phyloP scores from a whole-genome alignment of 2,329 filamentous ascomycete species.

The Laburnicola sp. region DNA sequence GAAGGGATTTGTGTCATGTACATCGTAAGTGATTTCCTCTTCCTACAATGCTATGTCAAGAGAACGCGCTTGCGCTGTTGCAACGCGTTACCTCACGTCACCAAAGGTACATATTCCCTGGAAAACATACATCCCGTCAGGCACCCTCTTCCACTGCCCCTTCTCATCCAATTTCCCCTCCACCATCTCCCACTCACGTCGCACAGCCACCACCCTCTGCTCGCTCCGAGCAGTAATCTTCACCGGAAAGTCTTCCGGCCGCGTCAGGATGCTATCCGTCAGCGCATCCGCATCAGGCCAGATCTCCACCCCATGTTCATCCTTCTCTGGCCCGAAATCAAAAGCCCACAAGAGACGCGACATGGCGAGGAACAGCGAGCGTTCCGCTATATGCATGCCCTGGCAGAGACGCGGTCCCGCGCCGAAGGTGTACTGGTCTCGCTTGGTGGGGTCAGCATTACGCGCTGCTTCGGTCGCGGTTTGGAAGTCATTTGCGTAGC shows the following conservation, averaged over 20 bases:
- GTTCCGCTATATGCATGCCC: constrained; percentile 39
- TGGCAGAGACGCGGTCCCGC: constrained; percentile 42
- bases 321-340: constrained; percentile 12
- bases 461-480: constrained; percentile 15
- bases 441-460: constrained; percentile 18
- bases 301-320: constrained; percentile 12
- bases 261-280: constrained; percentile 15
- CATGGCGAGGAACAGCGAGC: constrained; percentile 31
- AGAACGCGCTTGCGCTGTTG: too few species aligned
- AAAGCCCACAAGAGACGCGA: constrained; percentile 39
- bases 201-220: constrained; percentile 13
- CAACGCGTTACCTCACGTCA: neutral
- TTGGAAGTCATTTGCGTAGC: constrained; percentile 20
- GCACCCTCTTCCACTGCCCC: constrained; percentile 19
- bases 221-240: constrained; percentile 18
- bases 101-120: constrained; percentile 2
- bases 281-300: constrained; percentile 10
- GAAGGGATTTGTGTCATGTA: neutral
- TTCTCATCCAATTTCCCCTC: constrained; percentile 16
- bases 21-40: neutral
- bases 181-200: constrained; percentile 19
- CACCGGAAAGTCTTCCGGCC: constrained; percentile 17
- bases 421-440: constrained; percentile 44
- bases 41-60: too few species aligned
- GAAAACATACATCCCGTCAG: constrained; percentile 11